Percentiles rank a stretch among this genome's conserved stretches.
Conservation (phyloP, 1,284 basidiomycete genomes). For the Microbotryomycetes sp. region DNA sequence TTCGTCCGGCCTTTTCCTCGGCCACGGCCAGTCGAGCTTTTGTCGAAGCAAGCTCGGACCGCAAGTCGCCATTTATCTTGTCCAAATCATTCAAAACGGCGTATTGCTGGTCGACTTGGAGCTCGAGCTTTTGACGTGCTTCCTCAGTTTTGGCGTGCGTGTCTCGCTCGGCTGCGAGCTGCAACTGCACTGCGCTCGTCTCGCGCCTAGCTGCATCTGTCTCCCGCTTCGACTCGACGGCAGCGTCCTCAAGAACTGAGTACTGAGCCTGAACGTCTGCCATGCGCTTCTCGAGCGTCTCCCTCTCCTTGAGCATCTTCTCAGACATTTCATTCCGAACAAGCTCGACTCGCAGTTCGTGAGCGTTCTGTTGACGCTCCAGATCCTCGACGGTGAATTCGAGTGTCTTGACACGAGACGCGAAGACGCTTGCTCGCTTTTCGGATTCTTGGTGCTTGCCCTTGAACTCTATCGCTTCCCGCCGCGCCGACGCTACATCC, state of each 20-base stretch:
- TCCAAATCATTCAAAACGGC: slow-evolving; percentile 71
- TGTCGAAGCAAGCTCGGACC: slow-evolving; percentile 30
- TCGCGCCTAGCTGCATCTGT: slow-evolving; percentile 66
- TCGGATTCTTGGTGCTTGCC: slow-evolving; percentile 25
- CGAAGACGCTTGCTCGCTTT: neutral
- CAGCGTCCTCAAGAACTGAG: slow-evolving; percentile 77
- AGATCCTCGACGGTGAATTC: slow-evolving; percentile 19
- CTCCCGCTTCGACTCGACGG: slow-evolving; percentile 74
- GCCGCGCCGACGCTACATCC: slow-evolving; percentile 15
- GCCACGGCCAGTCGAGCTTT: slow-evolving; percentile 26
- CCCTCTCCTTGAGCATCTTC: slow-evolving; percentile 30
- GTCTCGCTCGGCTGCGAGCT: slow-evolving; percentile 33
- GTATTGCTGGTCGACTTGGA: slow-evolving; percentile 62
- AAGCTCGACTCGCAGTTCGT: slow-evolving; percentile 59
- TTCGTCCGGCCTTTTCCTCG: slow-evolving; percentile 25
- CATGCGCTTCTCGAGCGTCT: slow-evolving; percentile 72
- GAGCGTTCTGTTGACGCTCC: slow-evolving; percentile 30
- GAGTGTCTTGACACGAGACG: slow-evolving; percentile 1
- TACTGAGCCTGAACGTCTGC: slow-evolving; percentile 63
- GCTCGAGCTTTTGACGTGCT: slow-evolving; percentile 49
- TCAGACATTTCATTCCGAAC: slow-evolving; percentile 66
- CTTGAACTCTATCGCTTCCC: slow-evolving; percentile 16
- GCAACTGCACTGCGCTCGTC: slow-evolving; percentile 58
- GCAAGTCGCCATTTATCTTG: slow-evolving; percentile 40
- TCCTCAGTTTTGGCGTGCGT: slow-evolving; percentile 32